Evolutionary conservation across 352 stramenopile genomes (phyloP), one percentile per base, ranked within the genome.

Genomic region (Phytophthora pisi): DNA sequence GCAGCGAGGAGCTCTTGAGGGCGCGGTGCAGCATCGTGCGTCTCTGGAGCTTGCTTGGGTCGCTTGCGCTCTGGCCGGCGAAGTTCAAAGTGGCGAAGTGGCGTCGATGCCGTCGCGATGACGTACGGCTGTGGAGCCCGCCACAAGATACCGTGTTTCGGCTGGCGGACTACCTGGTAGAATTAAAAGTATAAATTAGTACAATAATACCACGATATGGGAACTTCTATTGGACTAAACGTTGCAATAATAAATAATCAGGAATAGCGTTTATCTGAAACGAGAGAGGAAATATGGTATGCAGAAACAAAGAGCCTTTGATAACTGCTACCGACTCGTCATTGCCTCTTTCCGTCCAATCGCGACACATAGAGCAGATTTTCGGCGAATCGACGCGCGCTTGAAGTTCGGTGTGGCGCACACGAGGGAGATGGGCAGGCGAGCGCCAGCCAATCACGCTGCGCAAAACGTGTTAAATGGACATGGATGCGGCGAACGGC

Each of bases 11-110:
- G 49, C 20, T 61, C 28, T 72, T 74, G 2, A 81, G 30, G 2
- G 55, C 51, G 50, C 67, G 64, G 43, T 59, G 64, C 51, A 69
- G 67, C 73, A 81, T 78, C 7, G 30, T 59, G 23, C 8, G 16
- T 24, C 34, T 8, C 5, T 31, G 28, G n/a, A n/a, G n/a, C n/a
- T n/a, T 51, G 40, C 4, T 46, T 42, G 36, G n/a, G 24, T 34
- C 47, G 51, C 53, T 65, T 73, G 66, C 34, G 54, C 63, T 69
- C 31, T 36, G 57, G 55, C 34, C 40, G 61, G 24, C 38, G 24
- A 66, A 74, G 54, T 70, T 66, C 42, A 70, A 74, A 74, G 45
- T 74, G 66, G 31, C 61, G 57, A 30, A n/a, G 28, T 11, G 43
- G 51, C 28, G 16, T 16, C 47, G 47, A 31, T 60, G 30, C 51